These are phyloP conservation scores for Bonia amplexicaulis DNA, from an alignment of 176 grass and related monocot genomes.

Conservation along the genomic window DNA sequence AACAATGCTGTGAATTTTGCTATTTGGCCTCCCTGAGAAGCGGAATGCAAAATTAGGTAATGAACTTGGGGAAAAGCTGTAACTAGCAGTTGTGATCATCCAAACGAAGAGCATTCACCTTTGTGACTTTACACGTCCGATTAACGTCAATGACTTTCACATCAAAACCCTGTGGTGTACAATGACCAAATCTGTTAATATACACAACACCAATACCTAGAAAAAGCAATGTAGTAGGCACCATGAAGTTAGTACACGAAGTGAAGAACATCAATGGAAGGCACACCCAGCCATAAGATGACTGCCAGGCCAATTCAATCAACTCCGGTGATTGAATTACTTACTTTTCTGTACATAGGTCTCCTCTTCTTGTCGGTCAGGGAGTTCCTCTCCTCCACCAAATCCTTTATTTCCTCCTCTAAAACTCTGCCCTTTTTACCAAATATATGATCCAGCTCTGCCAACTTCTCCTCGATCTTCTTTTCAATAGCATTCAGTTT, in stretches of 20 bases:
- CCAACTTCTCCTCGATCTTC: slow-evolving; percentile 70
- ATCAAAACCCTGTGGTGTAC: slow-evolving; percentile 71
- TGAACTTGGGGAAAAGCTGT: not conserved
- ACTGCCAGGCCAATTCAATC: not conserved
- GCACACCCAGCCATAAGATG: not conserved
- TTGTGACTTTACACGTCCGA: slow-evolving; percentile 94
- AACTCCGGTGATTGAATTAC: not conserved
- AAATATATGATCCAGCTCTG: slow-evolving; percentile 75
- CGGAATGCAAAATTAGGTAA: slow-evolving; percentile 14
- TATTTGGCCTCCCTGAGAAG: slow-evolving; percentile 81
- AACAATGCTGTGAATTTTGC: slow-evolving; percentile 78
- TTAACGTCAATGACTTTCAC: slow-evolving; percentile 93
- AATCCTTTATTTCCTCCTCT: slow-evolving; percentile 73
- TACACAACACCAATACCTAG: not conserved
- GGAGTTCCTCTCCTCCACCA: slow-evolving; percentile 79
- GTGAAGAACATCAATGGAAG: not conserved
- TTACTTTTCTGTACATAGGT: slow-evolving; percentile 91
- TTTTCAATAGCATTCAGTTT: slow-evolving; percentile 77
- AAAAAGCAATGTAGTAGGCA: not conserved
- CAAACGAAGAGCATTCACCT: slow-evolving; percentile 45
- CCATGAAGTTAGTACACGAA: not conserved
- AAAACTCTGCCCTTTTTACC: slow-evolving; percentile 87
- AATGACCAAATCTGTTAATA: not conserved
- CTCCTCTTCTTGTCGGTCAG: slow-evolving; percentile 65
- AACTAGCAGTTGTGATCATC: not conserved